Percentiles rank a stretch among this genome's conserved stretches.
These are phyloP conservation scores for Brachypodium distachyon DNA, from an alignment of 202 grass and related monocot species.

Conservation along the genomic window DNA sequence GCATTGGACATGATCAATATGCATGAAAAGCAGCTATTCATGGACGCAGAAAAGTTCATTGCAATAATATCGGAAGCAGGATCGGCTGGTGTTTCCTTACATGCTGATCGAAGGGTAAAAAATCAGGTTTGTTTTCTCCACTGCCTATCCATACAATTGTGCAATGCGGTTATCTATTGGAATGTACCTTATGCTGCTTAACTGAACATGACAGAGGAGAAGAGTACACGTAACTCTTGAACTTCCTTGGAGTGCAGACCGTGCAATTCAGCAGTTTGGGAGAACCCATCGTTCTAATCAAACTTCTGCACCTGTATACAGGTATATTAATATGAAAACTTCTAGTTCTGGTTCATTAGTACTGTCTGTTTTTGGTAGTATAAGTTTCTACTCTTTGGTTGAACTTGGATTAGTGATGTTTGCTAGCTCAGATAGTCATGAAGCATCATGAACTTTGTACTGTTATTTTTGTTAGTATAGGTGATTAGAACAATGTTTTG, in stretches of 20 bases:
- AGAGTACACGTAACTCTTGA: slow-evolving; percentile 99
- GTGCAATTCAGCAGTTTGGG: slow-evolving; percentile 96
- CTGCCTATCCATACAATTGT: background rate
- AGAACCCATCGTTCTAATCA: slow-evolving; percentile 99
- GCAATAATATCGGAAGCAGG: slow-evolving; percentile 99
- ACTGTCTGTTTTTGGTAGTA: background rate
- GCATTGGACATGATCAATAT: slow-evolving; percentile 99
- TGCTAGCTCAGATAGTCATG: background rate
- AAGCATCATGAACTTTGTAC: too few species aligned
- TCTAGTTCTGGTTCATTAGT: background rate
- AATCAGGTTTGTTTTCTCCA: slow-evolving; percentile 60
- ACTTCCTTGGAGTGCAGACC: slow-evolving; percentile 98
- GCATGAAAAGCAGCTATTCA: slow-evolving; percentile 97
- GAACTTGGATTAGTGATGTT: background rate
- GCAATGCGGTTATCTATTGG: background rate
- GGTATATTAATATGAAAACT: slow-evolving; percentile 27
- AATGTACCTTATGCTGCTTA: background rate
- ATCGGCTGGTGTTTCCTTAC: slow-evolving; percentile 93
- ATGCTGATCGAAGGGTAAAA: slow-evolving; percentile 87
- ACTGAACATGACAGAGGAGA: slow-evolving; percentile 55
- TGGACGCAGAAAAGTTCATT: slow-evolving; percentile 83
- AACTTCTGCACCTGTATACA: slow-evolving; percentile 96
- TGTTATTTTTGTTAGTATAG: too few species aligned
- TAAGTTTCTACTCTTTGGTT: background rate
- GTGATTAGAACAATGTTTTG: too few species aligned